Percentiles rank a stretch among this genome's conserved stretches.
phyloP scores from a whole-genome alignment of 352 stramenopile species.

The Pythium sukuiense region DNA sequence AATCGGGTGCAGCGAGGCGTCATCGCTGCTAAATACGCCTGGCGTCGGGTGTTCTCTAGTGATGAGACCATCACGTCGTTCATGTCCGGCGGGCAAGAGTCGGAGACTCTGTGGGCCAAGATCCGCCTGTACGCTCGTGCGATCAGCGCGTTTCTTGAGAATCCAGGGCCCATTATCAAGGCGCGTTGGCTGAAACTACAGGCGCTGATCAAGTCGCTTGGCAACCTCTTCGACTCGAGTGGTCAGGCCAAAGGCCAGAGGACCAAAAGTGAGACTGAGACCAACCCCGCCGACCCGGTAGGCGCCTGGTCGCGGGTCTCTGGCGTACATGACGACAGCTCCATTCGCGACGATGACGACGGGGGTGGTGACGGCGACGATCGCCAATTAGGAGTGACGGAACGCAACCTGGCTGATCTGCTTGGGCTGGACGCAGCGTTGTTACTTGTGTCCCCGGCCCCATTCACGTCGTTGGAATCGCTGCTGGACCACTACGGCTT shows the following conservation, averaged over 20 bases:
- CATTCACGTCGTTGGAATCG: slow-evolving; percentile 34
- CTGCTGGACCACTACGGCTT: slow-evolving; percentile 39
- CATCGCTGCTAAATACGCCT: slow-evolving; percentile 45
- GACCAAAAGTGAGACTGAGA: not conserved
- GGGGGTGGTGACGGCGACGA: not conserved
- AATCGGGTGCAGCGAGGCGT: slow-evolving; percentile 34
- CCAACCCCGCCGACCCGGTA: not conserved
- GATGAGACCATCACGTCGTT: slow-evolving; percentile 25
- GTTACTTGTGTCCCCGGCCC: slow-evolving; percentile 20
- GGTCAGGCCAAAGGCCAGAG: not conserved
- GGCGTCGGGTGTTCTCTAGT: slow-evolving; percentile 31
- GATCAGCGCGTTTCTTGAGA: slow-evolving; percentile 9
- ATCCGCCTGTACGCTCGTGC: slow-evolving; percentile 10
- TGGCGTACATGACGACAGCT: not conserved
- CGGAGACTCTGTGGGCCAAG: slow-evolving; percentile 27
- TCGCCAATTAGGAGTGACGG: not conserved
- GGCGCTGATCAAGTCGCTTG: slow-evolving; percentile 7
- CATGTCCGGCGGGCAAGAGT: slow-evolving; percentile 29
- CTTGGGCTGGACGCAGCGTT: slow-evolving; percentile 5
- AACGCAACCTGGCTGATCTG: not conserved
- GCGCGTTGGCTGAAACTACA: slow-evolving; percentile 23
- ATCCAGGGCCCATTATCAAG: slow-evolving; percentile 25
- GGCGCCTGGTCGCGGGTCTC: not conserved
- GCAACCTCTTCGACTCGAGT: not conserved
- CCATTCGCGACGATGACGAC: not conserved